Conservation (phyloP, 352 stramenopile species). For the Blastocystis sp. region DNA sequence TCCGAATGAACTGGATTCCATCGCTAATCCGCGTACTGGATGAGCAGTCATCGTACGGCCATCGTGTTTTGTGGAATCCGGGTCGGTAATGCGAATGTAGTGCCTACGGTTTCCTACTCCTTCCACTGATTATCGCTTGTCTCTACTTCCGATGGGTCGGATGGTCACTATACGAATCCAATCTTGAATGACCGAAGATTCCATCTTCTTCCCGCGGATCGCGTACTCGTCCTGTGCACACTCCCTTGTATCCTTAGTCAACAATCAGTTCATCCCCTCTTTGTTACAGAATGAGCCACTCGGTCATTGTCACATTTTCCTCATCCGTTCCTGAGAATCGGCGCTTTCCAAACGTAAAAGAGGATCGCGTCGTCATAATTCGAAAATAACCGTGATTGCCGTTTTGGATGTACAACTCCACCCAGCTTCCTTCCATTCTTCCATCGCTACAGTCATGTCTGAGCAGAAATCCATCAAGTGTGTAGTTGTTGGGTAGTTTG, state of each 20-base stretch:
- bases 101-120: neutral
- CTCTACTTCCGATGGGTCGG: neutral
- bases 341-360: neutral
- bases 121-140: neutral
- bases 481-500: constrained; percentile 40
- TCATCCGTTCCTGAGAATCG: no score
- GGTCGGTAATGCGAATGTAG: neutral
- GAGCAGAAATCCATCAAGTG: constrained; percentile 35
- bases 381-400: neutral
- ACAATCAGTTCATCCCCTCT: no score
- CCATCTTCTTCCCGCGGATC: neutral
- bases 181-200: neutral
- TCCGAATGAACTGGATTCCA: neutral
- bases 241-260: no score
- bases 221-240: no score
- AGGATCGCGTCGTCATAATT: neutral
- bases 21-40: neutral
- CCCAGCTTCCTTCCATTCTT: no score
- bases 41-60: neutral
- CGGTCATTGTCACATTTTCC: no score
- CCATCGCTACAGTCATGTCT: neutral
- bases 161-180: neutral
- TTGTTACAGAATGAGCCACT: no score
- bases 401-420: neutral
- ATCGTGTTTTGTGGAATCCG: neutral